A percentile compares a stretch with the other conserved stretches of the same genome.
These are phyloP conservation scores for Botrytis byssoidea DNA, from an alignment of 2,329 filamentous ascomycete species.

Conservation along the genomic window DNA sequence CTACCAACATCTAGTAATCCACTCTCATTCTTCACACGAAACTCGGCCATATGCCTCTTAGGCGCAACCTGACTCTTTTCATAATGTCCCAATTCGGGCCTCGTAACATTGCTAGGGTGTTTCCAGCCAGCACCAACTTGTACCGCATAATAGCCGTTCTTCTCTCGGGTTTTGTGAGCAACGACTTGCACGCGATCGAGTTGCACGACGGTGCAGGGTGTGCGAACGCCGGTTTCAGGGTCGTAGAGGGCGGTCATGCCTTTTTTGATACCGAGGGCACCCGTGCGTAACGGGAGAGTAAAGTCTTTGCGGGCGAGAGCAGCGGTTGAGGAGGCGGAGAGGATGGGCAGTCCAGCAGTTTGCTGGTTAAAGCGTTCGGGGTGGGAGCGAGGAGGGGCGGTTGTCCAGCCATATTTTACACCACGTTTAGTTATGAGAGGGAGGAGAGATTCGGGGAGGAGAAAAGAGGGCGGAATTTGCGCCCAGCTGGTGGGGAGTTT, in stretches of 20 bases:
- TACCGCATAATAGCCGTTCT: slow-evolving; percentile 91
- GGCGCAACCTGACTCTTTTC: slow-evolving; percentile 77
- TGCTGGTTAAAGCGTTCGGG: slow-evolving; percentile 57
- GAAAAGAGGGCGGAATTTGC: slow-evolving; percentile 35
- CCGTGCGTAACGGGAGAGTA: slow-evolving; percentile 68
- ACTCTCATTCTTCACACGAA: slow-evolving; percentile 71
- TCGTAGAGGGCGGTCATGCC: slow-evolving; percentile 94
- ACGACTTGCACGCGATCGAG: slow-evolving; percentile 90
- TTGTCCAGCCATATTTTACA: slow-evolving; percentile 55
- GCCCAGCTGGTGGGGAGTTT: slow-evolving; percentile 40
- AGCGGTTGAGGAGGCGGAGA: slow-evolving; percentile 58
- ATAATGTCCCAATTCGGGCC: slow-evolving; percentile 84
- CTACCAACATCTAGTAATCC: slow-evolving; percentile 77
- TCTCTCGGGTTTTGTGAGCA: slow-evolving; percentile 74
- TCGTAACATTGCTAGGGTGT: slow-evolving; percentile 72
- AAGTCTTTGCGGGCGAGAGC: slow-evolving; percentile 58
- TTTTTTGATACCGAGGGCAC: slow-evolving; percentile 84
- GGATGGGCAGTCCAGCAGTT: slow-evolving; percentile 54
- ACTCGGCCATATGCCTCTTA: slow-evolving; percentile 82
- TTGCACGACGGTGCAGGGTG: slow-evolving; percentile 88
- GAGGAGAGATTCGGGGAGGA: slow-evolving; percentile 37
- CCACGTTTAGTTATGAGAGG: slow-evolving; percentile 39
- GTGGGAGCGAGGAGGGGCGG: slow-evolving; percentile 51
- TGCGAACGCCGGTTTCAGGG: slow-evolving; percentile 69
- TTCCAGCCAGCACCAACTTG: slow-evolving; percentile 80